Base-by-base conservation (phyloP, 2,329 filamentous ascomycete genomes). In the Ophiostoma perfectum region DNA sequence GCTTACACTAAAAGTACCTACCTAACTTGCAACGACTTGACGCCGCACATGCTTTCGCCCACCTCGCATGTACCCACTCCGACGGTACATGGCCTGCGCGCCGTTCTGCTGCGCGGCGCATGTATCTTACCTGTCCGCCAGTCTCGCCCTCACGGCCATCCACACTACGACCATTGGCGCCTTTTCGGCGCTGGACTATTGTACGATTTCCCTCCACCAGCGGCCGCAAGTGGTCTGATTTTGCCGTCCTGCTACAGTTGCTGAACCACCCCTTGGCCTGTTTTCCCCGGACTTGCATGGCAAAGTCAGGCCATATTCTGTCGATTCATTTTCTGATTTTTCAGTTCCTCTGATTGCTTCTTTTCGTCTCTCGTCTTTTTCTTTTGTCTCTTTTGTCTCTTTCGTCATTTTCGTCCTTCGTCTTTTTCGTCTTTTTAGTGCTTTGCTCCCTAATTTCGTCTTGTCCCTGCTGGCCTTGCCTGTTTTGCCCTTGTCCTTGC, bases 241-340 rank as follows among this genome's bases (percentile, higher is more conserved):
- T 67, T 70, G 69, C 65, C 66, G 69, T 65, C 64, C 65, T 67
- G 69, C 70, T 69, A 68, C 70, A 71, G 68, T 45, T 67, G 65
- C 68, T 68, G 68, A 49, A 70, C 69, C 70, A 69, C 69, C 63
- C 66, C 68, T 69, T 58, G 64, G 66, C 64, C 36, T 67, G 42
- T 38, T 63, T 67, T 70, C 68, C 69, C 71, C 70, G 47, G 67
- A 70, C 70, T 66, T 58, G 70, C 66, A 68, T 68, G 65, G 27
- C 55, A 72, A 69, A 67, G 69, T 73, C 71, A 72, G 71, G 68
- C 71, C 71, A 72, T 71, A 64, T 70, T 70, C 42, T 66, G 66
- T 67, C 64, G 64, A 70, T 70, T 68, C 60, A 49, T 66, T 63
- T 63, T 62, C 66, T 55, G 45, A 60, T 6, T 66, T 42, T 42